Percentiles rank a stretch among this genome's conserved stretches.
phyloP scores from a whole-genome alignment of 495 filamentous ascomycete genomes.

The Xylaria scruposa region DNA sequence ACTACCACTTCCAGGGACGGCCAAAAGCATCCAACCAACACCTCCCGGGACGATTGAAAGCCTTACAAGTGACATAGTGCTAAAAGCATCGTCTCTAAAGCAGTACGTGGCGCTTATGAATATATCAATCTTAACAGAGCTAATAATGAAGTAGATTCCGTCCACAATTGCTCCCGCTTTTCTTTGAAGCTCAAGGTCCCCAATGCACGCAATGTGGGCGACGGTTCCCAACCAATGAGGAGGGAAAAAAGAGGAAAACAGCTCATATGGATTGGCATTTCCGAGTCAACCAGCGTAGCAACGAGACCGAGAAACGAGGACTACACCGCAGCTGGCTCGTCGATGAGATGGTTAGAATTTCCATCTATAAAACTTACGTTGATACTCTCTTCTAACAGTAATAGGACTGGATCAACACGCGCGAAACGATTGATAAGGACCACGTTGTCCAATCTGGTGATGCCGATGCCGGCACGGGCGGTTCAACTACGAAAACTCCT shows the following conservation, averaged over 20 bases:
- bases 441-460: constrained; percentile 45
- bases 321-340: constrained; percentile 94
- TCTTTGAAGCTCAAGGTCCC: constrained; percentile 81
- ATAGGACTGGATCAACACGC: constrained; percentile 86
- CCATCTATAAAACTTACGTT: background rate
- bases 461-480: constrained; percentile 26
- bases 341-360: constrained; percentile 77
- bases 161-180: constrained; percentile 69
- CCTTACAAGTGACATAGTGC: constrained; percentile 65
- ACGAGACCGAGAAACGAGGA: constrained; percentile 78
- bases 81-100: constrained; percentile 78
- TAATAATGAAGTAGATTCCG: constrained; percentile 66
- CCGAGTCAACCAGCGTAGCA: constrained; percentile 85
- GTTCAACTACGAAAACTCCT: constrained; percentile 46
- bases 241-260: constrained; percentile 84
- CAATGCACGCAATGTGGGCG: constrained; percentile 91
- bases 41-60: constrained; percentile 38
- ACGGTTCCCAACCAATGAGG: constrained; percentile 76
- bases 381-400: constrained; percentile 31
- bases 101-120: constrained; percentile 61
- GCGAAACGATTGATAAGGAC: constrained; percentile 74
- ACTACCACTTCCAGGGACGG: constrained; percentile 35
- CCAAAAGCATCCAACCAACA: constrained; percentile 14
- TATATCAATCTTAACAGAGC: constrained; percentile 24
- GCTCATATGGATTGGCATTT: constrained; percentile 98